Evolutionary conservation across 768 basidiomycete species (phyloP), one percentile per base, ranked within the genome.

Genomic region (Neoboletus brunneissimus): DNA sequence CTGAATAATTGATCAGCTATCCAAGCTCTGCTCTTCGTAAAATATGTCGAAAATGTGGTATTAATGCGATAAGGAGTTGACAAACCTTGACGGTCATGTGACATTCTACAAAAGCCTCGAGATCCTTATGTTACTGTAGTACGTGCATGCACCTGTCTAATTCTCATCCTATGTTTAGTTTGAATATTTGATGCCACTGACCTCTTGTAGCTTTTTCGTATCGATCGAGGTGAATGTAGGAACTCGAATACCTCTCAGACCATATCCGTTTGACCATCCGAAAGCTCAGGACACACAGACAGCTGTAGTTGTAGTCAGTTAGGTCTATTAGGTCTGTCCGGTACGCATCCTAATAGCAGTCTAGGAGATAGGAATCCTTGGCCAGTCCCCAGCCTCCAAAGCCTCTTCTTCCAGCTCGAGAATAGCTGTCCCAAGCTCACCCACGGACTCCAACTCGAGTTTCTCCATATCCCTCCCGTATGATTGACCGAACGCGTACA

Each of bases 391-490:
- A 48, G 73, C 75, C 43, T 55, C 56, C 45, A 63, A 59, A 7
- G 79, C 79, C 57, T 78, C 79, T 50, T 72, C 64, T 62, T 86
- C 84, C 48, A 84, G 56, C 4, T 65, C 72, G 42, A 66, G 62
- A 48, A 87, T 82, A 34, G 74, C 78, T 43, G 75, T 70, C 32
- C 76, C 80, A 42, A 84, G 67, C 58, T 81, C 79, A 5, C 77
- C 79, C 50, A 77, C 78, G 3, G 73, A 64, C 13, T 69, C 70
- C 25, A 77, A 37, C 43, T 77, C 74, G 61, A 86, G 69, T 34
- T 69, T 69, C 37, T 72, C 68, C 73, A 83, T 74, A 32, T 81
- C 74, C 51, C 85, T 77, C 43, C 74, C 77, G 54, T 81, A 83
- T 38, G 73, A 60, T 25, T 65, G 67, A 32, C 83, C 76, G 62